Conservation (phyloP, 768 basidiomycete species). For the Suillus cothurnatus region DNA sequence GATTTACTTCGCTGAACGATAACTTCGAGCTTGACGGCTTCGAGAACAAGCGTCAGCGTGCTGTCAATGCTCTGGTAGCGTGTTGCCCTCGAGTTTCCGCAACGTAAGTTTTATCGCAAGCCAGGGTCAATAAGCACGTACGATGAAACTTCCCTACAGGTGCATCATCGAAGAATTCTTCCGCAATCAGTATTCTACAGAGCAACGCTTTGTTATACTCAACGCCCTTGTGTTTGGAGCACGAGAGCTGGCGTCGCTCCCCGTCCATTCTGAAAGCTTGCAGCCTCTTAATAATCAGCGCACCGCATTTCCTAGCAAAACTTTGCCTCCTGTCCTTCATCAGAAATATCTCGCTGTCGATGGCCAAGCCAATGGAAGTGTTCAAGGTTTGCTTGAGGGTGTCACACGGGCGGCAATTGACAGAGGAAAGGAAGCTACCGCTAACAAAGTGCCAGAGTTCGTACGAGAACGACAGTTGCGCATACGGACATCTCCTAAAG, state of each 20-base stretch:
- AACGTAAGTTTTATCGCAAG: conserved; percentile 56
- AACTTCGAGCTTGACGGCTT: conserved; percentile 86
- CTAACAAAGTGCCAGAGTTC: conserved; percentile 59
- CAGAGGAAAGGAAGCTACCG: conserved; percentile 54
- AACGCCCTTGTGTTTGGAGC: conserved; percentile 87
- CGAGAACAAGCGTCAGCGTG: conserved; percentile 70
- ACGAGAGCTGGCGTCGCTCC: conserved; percentile 70
- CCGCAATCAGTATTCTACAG: conserved; percentile 86
- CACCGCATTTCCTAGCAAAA: conserved; percentile 79
- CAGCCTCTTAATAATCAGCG: conserved; percentile 35
- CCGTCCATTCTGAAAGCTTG: conserved; percentile 26
- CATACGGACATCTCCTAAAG: conserved; percentile 50
- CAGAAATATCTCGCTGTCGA: conserved; percentile 55
- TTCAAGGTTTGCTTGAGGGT: conserved; percentile 62
- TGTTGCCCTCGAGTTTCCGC: conserved; percentile 79
- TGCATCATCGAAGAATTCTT: conserved; percentile 92
- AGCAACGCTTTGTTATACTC: conserved; percentile 83
- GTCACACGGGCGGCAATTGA: conserved; percentile 68
- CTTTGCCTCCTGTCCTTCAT: conserved; percentile 72
- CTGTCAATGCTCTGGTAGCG: conserved; percentile 76
- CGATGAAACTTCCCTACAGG: conserved; percentile 41
- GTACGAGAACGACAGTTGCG: conserved; percentile 76
- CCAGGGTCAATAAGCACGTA: neutral
- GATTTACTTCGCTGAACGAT: conserved; percentile 73
- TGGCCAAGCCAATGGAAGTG: conserved; percentile 40